These are phyloP conservation scores for Cerioporus squamosus DNA, from an alignment of 1,284 basidiomycete species.

Conservation along the genomic window DNA sequence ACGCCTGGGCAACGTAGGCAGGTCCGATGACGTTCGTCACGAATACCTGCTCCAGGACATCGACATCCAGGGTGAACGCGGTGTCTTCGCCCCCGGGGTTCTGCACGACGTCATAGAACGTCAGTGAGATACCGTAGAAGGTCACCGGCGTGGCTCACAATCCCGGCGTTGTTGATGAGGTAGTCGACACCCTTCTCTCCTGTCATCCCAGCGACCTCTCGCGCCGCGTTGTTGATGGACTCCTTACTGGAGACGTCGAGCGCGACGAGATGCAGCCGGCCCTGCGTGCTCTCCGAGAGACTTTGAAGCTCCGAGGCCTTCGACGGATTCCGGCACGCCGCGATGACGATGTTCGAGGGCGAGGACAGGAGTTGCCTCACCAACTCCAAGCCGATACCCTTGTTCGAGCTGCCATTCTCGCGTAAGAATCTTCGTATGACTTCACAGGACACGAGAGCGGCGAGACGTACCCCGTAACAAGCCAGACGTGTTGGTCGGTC, in stretches of 20 bases:
- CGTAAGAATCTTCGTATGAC: too few relatives aligned
- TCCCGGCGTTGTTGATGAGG: slow-evolving; percentile 43
- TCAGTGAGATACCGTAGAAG: background rate
- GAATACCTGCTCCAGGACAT: slow-evolving; percentile 26
- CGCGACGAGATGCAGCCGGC: slow-evolving; percentile 37
- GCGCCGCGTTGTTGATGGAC: slow-evolving; percentile 31
- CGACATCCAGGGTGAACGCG: slow-evolving; percentile 29
- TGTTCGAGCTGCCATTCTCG: too few relatives aligned
- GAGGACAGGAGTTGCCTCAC: slow-evolving; percentile 36
- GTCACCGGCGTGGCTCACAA: slow-evolving; percentile 23
- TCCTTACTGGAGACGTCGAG: slow-evolving; percentile 36
- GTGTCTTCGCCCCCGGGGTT: slow-evolving; percentile 23
- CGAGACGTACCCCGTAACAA: too few relatives aligned
- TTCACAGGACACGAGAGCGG: too few relatives aligned
- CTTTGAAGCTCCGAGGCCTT: slow-evolving; percentile 31
- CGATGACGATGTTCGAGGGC: slow-evolving; percentile 38
- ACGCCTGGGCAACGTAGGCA: slow-evolving; percentile 34
- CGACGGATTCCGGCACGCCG: slow-evolving; percentile 38
- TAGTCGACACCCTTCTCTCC: slow-evolving; percentile 38
- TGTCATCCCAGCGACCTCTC: slow-evolving; percentile 23
- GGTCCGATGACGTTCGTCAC: slow-evolving; percentile 39
- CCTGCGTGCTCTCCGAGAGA: slow-evolving; percentile 26
- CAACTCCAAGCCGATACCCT: background rate
- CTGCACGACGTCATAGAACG: slow-evolving; percentile 3
- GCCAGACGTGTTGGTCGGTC: too few relatives aligned